These are phyloP conservation scores for Chlorella ohadii DNA, from an alignment of 139 green algal species.

Conservation along the genomic window DNA sequence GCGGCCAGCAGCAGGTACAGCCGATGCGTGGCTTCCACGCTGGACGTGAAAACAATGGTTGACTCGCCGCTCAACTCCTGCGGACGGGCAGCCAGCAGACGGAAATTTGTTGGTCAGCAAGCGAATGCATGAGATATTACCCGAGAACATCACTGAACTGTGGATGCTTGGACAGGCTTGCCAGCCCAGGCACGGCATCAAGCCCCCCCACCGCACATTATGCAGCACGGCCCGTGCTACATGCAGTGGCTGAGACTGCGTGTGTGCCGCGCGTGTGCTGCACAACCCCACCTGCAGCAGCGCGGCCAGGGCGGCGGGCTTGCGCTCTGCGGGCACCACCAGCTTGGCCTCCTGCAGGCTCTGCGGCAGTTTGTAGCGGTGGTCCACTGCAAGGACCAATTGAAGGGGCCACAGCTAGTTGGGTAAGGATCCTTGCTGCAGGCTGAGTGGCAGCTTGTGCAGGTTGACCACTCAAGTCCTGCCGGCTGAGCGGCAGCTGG, in stretches of 20 bases:
- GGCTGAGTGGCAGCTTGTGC: neutral
- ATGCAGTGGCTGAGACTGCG: too few species aligned
- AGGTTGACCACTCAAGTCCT: too few species aligned
- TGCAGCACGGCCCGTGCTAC: too few species aligned
- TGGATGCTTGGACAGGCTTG: too few species aligned
- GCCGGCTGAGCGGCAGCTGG: too few species aligned
- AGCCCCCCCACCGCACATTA: too few species aligned
- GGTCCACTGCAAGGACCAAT: constrained; percentile 17
- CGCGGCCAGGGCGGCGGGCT: constrained; percentile 76
- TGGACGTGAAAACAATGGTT: constrained; percentile 89
- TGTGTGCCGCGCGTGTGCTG: too few species aligned
- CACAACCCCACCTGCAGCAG: constrained; percentile 69
- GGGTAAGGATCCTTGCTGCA: too few species aligned
- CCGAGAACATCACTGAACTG: too few species aligned
- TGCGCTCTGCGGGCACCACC: constrained; percentile 68
- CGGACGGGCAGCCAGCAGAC: neutral
- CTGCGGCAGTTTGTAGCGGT: constrained; percentile 75
- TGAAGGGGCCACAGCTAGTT: neutral
- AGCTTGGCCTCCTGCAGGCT: constrained; percentile 81
- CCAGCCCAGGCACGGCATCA: too few species aligned
- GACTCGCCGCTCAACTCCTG: constrained; percentile 46
- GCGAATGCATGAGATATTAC: too few species aligned
- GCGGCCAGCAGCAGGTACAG: constrained; percentile 45
- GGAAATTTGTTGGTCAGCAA: neutral
- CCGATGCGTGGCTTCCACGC: constrained; percentile 79